phyloP scores from a whole-genome alignment of 2,329 filamentous ascomycete genomes.

The Sporothrix curviconia region DNA sequence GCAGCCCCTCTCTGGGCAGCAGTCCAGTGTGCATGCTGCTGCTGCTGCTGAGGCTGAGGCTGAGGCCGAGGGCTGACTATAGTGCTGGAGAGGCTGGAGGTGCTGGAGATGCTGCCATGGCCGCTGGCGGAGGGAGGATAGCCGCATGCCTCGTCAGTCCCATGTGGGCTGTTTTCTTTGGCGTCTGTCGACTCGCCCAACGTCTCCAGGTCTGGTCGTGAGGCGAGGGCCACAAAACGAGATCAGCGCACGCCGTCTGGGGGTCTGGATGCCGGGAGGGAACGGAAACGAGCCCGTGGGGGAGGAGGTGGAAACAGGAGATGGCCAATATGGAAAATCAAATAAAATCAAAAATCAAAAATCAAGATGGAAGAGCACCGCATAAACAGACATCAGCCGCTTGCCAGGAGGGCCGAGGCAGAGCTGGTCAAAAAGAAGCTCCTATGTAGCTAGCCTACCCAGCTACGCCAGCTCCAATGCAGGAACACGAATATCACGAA shows the following conservation, averaged over 20 bases:
- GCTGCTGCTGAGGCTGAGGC: neutral
- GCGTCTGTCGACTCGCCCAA: neutral
- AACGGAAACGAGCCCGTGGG: neutral
- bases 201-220: neutral
- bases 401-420: too few relatives aligned
- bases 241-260: too few relatives aligned
- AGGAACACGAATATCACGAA: neutral
- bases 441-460: too few relatives aligned
- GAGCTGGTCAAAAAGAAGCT: too few relatives aligned
- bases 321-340: neutral
- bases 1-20: neutral
- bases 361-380: neutral
- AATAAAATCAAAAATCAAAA: neutral
- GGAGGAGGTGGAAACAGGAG: neutral
- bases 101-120: too few relatives aligned
- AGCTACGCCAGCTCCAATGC: too few relatives aligned
- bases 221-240: neutral
- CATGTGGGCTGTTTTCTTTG: neutral
- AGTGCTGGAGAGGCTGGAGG: too few relatives aligned
- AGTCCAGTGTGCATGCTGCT: neutral
- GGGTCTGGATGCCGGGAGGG: neutral
- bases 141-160: neutral
- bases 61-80: too few relatives aligned
- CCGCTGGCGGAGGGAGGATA: neutral
- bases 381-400: too few relatives aligned